Evolutionary conservation across 2,329 filamentous ascomycete species (phyloP).

Genomic region (Penicillium fuscoglaucum): DNA sequence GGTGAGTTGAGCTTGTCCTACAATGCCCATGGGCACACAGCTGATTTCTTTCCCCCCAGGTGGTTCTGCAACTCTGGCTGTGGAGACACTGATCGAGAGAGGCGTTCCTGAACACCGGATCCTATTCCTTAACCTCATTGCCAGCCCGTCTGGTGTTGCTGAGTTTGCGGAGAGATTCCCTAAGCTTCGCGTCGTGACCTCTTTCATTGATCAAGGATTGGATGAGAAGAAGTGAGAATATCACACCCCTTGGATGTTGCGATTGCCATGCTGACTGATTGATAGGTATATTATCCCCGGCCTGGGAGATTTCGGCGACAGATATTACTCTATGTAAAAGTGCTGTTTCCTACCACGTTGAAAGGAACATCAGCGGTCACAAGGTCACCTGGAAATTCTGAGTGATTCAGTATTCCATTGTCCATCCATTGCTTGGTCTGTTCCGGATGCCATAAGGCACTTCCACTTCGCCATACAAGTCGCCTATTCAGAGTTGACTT

Average conservation of each 20-base stretch:
- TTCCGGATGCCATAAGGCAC: conserved; percentile 1
- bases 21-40: not conserved
- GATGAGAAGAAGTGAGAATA: conserved; percentile 88
- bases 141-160: conserved; percentile 88
- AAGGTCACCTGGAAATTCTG: conserved; percentile 4
- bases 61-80: conserved; percentile 94
- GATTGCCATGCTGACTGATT: conserved; percentile 16
- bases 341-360: not conserved
- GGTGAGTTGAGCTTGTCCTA: conserved; percentile 52
- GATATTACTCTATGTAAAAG: conserved; percentile 83
- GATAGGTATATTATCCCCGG: conserved; percentile 90
- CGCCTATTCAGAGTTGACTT: not conserved
- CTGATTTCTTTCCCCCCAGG: conserved; percentile 53
- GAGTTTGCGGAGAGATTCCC: conserved; percentile 90
- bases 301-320: conserved; percentile 90
- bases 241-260: not conserved
- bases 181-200: conserved; percentile 85
- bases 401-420: not conserved
- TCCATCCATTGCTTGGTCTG: not conserved
- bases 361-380: conserved; percentile 5
- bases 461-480: conserved; percentile 6
- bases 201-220: conserved; percentile 93
- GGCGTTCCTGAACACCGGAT: conserved; percentile 95
- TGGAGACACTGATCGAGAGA: conserved; percentile 83
- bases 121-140: conserved; percentile 93